Evolutionary conservation across 1,139 yeast species (phyloP).

Genomic region (Torulaspora pretoriensis): DNA sequence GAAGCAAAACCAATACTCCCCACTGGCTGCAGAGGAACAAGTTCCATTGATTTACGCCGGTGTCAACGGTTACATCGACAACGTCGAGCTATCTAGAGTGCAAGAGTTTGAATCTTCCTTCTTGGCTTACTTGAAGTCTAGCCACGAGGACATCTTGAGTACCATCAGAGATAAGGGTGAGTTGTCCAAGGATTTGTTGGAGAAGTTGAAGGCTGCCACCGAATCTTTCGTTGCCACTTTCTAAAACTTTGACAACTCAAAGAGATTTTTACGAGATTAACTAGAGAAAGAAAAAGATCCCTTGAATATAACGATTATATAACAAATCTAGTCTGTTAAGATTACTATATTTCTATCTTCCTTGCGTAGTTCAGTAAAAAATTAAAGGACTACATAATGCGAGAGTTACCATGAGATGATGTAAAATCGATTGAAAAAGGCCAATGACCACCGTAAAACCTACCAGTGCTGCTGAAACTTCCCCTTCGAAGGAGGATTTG

Average conservation of each 20-base stretch:
- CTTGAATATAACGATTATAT: constrained; percentile 9
- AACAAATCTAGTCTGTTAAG: constrained; percentile 6
- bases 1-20: constrained; percentile 96
- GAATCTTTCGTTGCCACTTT: constrained; percentile 89
- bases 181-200: constrained; percentile 83
- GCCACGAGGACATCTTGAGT: constrained; percentile 76
- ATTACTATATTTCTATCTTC: constrained; percentile 1
- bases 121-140: constrained; percentile 86
- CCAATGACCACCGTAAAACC: constrained; percentile 1
- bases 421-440: not conserved
- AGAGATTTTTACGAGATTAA: constrained; percentile 7
- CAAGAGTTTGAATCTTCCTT: constrained; percentile 90
- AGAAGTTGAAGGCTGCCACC: constrained; percentile 82
- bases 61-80: constrained; percentile 98
- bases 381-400: not conserved
- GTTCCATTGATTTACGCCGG: constrained; percentile 98
- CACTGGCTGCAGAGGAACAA: constrained; percentile 98
- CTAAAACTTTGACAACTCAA: constrained; percentile 33
- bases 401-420: not conserved
- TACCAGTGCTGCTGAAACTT: not conserved
- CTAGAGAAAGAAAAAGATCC: constrained; percentile 7
- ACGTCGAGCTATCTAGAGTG: constrained; percentile 78
- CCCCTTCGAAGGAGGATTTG: constrained; percentile 4
- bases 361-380: not conserved
- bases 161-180: constrained; percentile 89